Conservation (phyloP, 305 asterid species). For the Fraxinus baroniana region DNA sequence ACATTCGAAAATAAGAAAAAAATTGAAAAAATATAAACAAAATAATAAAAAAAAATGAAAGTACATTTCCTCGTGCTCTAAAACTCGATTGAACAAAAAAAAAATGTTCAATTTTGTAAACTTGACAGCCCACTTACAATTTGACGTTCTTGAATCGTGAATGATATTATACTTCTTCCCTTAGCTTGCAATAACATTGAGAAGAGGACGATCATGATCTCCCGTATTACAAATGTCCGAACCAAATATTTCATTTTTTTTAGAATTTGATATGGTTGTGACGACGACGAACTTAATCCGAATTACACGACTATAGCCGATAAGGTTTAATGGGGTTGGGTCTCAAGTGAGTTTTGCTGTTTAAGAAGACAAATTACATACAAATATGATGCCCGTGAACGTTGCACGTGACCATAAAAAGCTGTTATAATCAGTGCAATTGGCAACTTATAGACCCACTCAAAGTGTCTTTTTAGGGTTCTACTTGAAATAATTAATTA, state of each 20-base stretch:
- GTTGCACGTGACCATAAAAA: constrained; percentile 53
- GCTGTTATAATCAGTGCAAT: constrained; percentile 50
- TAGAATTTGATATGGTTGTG: not conserved
- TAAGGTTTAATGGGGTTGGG: constrained; percentile 1
- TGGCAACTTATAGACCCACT: constrained; percentile 49
- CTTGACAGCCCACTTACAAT: not conserved
- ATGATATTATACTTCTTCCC: not conserved
- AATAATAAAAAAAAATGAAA: not conserved
- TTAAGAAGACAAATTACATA: constrained; percentile 38
- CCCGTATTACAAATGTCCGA: not conserved
- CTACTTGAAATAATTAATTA: constrained; percentile 7
- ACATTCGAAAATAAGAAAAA: not conserved
- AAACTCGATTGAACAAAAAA: not conserved
- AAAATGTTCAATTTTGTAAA: not conserved
- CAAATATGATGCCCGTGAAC: constrained; percentile 47
- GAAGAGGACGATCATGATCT: not conserved
- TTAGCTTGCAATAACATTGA: not conserved
- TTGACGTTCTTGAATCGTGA: not conserved
- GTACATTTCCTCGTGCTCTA: not conserved
- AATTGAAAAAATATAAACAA: not conserved
- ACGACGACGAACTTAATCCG: not conserved
- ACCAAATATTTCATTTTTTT: not conserved
- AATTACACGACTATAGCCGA: no score
- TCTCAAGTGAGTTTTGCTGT: constrained; percentile 20
- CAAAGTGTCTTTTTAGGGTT: constrained; percentile 35